phyloP scores from a whole-genome alignment of 192 early-diverging fungal species.

The Funneliformis mosseae region DNA sequence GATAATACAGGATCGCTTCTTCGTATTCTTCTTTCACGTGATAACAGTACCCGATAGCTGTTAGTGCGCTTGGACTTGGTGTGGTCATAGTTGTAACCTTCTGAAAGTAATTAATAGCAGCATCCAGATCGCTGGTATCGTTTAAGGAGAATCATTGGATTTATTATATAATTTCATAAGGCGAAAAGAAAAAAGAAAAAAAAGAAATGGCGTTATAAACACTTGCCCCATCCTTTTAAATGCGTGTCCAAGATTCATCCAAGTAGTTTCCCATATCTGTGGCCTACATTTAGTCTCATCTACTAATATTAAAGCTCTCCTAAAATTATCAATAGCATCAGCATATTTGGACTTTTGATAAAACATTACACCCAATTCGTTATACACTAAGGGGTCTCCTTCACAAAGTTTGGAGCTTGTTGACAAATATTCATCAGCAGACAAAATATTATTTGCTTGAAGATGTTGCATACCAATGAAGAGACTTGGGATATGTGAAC shows the following conservation, averaged over 20 bases:
- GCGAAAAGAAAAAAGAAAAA: slow-evolving; percentile 1
- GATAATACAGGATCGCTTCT: slow-evolving; percentile 8
- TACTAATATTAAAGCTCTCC: slow-evolving; percentile 54
- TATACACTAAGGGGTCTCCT: slow-evolving; percentile 67
- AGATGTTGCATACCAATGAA: slow-evolving; percentile 83
- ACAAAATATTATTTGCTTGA: slow-evolving; percentile 52
- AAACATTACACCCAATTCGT: slow-evolving; percentile 71
- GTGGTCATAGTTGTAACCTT: slow-evolving; percentile 45
- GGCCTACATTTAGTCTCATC: slow-evolving; percentile 47
- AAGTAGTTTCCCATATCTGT: slow-evolving; percentile 62
- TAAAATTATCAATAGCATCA: slow-evolving; percentile 55
- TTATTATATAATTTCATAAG: neutral
- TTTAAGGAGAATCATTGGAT: neutral
- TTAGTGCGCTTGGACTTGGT: slow-evolving; percentile 48
- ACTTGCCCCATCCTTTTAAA: slow-evolving; percentile 62
- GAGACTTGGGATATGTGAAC: slow-evolving; percentile 69
- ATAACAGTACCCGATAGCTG: slow-evolving; percentile 16
- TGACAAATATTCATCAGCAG: slow-evolving; percentile 65
- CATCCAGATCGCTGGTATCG: slow-evolving; percentile 37
- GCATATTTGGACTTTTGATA: slow-evolving; percentile 55
- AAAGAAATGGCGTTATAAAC: neutral
- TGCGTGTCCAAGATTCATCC: slow-evolving; percentile 70
- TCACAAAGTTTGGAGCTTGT: slow-evolving; percentile 54
- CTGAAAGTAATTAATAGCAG: slow-evolving; percentile 45
- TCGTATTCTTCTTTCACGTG: slow-evolving; percentile 19